These are phyloP conservation scores for Candida sanyaensis DNA, from an alignment of 1,139 yeast species.

Conservation along the genomic window DNA sequence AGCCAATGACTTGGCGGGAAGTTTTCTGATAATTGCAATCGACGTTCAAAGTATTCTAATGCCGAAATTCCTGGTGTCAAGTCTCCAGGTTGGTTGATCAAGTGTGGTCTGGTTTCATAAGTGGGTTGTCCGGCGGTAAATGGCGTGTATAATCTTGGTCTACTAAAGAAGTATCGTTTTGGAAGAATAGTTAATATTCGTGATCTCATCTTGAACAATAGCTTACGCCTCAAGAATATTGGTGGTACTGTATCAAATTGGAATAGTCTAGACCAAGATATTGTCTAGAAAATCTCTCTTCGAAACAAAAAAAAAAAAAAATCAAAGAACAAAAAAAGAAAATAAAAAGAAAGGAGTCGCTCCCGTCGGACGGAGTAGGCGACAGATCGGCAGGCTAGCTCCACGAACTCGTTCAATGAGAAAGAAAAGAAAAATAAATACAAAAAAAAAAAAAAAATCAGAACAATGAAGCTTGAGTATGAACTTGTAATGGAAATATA, in stretches of 20 bases:
- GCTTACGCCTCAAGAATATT: no score
- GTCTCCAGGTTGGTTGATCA: conserved; percentile 70
- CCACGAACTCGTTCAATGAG: neutral
- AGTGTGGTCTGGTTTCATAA: conserved; percentile 78
- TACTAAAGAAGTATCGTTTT: conserved; percentile 10
- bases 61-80: conserved; percentile 89
- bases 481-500: neutral
- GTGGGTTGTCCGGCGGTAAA: conserved; percentile 79
- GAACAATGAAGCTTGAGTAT: neutral
- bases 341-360: neutral
- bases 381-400: neutral
- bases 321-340: neutral
- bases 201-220: neutral
- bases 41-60: conserved; percentile 73
- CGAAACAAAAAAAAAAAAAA: neutral
- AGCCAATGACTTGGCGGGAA: conserved; percentile 70
- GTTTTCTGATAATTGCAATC: conserved; percentile 55
- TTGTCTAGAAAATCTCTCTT: neutral
- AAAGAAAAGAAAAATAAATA: no score
- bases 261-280: no score
- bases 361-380: neutral
- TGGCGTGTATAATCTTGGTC: conserved; percentile 22
- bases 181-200: neutral
- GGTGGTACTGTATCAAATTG: no score
- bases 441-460: neutral